Evolutionary conservation across 2,329 filamentous ascomycete species (phyloP).

Genomic region (Dactylellina parvicollis): DNA sequence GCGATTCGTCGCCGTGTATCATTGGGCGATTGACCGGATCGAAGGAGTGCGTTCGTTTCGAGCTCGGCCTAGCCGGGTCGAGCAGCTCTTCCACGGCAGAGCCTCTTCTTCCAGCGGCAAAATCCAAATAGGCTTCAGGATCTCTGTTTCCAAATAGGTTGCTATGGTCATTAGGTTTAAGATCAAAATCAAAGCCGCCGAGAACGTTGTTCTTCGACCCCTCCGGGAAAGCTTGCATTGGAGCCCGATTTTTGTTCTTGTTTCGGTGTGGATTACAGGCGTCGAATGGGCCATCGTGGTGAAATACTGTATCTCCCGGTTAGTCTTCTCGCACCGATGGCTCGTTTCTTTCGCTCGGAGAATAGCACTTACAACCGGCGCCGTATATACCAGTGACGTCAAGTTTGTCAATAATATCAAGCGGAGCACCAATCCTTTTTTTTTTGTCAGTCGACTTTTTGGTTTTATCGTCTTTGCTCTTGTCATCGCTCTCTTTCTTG

Average conservation of each 20-base stretch:
- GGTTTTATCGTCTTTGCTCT: conserved; percentile 59
- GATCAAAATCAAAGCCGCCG: conserved; percentile 85
- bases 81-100: conserved; percentile 55
- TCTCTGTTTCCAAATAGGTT: conserved; percentile 81
- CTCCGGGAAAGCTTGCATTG: conserved; percentile 95
- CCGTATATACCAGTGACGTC: conserved; percentile 97
- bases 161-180: conserved; percentile 81
- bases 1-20: conserved; percentile 82
- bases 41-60: conserved; percentile 64
- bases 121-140: conserved; percentile 89
- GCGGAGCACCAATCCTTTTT: conserved; percentile 60
- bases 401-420: conserved; percentile 95
- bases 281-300: conserved; percentile 97
- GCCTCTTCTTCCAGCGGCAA: conserved; percentile 65
- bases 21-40: conserved; percentile 67
- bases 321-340: not conserved
- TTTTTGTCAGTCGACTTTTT: conserved; percentile 60
- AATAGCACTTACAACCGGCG: conserved; percentile 77
- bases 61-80: conserved; percentile 53
- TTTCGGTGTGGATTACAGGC: conserved; percentile 95
- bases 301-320: conserved; percentile 77
- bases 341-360: not conserved
- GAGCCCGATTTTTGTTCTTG: conserved; percentile 81
- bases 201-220: conserved; percentile 91
- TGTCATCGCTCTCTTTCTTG: conserved; percentile 56